A percentile compares a stretch with the other conserved stretches of the same genome.
Evolutionary conservation across 345 rosid species (phyloP).

Genomic region (Moringa oleifera): DNA sequence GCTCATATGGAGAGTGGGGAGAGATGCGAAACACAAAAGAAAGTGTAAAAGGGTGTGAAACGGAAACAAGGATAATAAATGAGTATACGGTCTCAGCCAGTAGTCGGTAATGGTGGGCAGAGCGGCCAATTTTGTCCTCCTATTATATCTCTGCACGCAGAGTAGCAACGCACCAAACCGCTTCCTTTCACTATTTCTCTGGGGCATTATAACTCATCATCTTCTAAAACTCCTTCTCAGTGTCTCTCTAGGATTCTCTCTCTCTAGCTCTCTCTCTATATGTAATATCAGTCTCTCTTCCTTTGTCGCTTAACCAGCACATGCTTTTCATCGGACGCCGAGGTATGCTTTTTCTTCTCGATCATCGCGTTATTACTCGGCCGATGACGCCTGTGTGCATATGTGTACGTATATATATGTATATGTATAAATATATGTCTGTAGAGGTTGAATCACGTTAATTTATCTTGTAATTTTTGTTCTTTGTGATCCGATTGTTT

Average conservation of each 20-base stretch:
- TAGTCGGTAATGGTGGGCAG: slow-evolving; percentile 24
- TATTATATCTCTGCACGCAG: slow-evolving; percentile 12
- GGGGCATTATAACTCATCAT: slow-evolving; percentile 1
- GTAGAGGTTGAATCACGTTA: background rate
- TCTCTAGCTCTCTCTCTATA: background rate
- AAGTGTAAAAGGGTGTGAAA: background rate
- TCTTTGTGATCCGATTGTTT: slow-evolving; percentile 14
- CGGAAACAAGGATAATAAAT: background rate
- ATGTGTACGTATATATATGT: too few relatives aligned
- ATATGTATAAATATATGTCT: background rate
- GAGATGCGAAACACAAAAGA: background rate
- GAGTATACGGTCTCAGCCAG: slow-evolving; percentile 12
- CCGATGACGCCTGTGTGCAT: background rate
- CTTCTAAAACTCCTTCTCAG: too few relatives aligned
- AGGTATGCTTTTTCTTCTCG: slow-evolving; percentile 16
- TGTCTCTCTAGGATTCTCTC: background rate
- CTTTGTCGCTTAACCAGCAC: slow-evolving; percentile 8
- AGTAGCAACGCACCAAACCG: slow-evolving; percentile 15
- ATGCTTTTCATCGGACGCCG: background rate
- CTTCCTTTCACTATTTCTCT: slow-evolving; percentile 12
- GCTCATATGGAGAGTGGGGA: background rate
- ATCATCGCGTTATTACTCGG: background rate
- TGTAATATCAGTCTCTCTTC: background rate
- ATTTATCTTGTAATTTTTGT: slow-evolving; percentile 1
- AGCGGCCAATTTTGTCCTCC: slow-evolving; percentile 15